phyloP scores from a whole-genome alignment of 176 grass and related monocot species.

The Ampelocalamus luodianensis region DNA sequence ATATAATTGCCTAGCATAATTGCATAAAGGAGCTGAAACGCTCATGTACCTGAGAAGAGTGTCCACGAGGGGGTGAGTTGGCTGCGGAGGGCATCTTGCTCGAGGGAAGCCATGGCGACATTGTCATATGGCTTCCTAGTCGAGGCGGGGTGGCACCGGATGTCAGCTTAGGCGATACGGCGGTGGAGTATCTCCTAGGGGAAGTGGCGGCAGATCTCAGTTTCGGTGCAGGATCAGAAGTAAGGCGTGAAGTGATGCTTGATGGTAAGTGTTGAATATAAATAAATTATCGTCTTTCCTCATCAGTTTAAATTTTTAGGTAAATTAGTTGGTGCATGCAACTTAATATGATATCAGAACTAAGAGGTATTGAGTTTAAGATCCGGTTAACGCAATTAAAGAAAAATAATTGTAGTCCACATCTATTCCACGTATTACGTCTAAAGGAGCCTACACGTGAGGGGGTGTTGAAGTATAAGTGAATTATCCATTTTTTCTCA shows the following conservation, averaged over 20 bases:
- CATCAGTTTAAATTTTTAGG: too few relatives aligned
- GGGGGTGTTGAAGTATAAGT: too few relatives aligned
- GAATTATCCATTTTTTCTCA: too few relatives aligned
- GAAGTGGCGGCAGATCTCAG: constrained; percentile 62
- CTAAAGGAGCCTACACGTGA: too few relatives aligned
- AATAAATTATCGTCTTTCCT: too few relatives aligned
- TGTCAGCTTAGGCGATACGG: constrained; percentile 65
- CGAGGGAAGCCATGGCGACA: constrained; percentile 79
- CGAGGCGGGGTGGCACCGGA: constrained; percentile 64
- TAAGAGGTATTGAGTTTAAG: too few relatives aligned
- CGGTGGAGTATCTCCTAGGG: constrained; percentile 52
- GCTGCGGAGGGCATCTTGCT: constrained; percentile 90
- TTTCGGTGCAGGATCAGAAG: constrained; percentile 53
- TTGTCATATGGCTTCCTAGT: constrained; percentile 50
- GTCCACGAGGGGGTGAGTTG: constrained; percentile 70
- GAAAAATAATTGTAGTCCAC: too few relatives aligned
- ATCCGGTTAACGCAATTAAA: too few relatives aligned
- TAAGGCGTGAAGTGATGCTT: constrained; percentile 52
- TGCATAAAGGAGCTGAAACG: neutral
- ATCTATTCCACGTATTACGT: too few relatives aligned
- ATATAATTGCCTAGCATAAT: neutral
- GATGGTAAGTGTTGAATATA: too few relatives aligned
- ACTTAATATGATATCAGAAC: too few relatives aligned
- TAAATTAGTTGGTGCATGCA: too few relatives aligned
- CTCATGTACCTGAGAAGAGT: constrained; percentile 49